Evolutionary conservation across 2,329 filamentous ascomycete genomes (phyloP), one percentile per base, ranked within the genome.

Genomic region (Anisogramma anomala): DNA sequence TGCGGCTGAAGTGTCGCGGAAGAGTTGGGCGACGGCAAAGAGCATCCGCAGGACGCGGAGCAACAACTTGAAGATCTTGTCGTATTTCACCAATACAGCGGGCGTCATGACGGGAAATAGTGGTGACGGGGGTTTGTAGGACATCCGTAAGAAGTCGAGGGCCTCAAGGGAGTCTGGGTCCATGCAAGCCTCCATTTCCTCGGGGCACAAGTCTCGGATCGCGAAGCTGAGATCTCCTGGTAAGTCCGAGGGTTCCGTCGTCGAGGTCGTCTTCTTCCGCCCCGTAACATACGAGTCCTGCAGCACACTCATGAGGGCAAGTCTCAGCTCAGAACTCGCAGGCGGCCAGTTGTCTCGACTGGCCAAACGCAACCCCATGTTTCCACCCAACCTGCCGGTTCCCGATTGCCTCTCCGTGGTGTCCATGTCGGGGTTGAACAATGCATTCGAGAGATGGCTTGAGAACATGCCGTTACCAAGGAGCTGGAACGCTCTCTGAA

Each of bases 111-210:
- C 71, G 0, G 78, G 68, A 30, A 79, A 69, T 0, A 96, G 66
- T 1, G 84, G 76, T 0, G 72, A 59, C 0, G 87, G 82, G 0
- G 87, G 71, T 30, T 81, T 83, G 61, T 95, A 96, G 33, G 87
- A 82, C 6, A 98, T 65, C 2, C 85, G 77, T 13, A 98, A 67
- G 54, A 98, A 96, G 59, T 96, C 91, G n/a, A 96, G 68, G 0
- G 91, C 91, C 55, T 89, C 79, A 14, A 96, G 71, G 0, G 81
- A 82, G 55, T 84, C 74, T 0, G 86, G 79, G 52, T 96, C 76
- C 69, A 93, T 79, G 58, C 87, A 89, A 47, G 73, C 78, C 39
- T 86, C 76, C 35, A 94, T 84, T 51, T 95, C 87, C 34, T 81
- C 79, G 6, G 77, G 69, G 0, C 79, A 72, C 47, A 96, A 69